Base-by-base conservation (phyloP, 2,329 filamentous ascomycete species). In the Talaromyces sp. region DNA sequence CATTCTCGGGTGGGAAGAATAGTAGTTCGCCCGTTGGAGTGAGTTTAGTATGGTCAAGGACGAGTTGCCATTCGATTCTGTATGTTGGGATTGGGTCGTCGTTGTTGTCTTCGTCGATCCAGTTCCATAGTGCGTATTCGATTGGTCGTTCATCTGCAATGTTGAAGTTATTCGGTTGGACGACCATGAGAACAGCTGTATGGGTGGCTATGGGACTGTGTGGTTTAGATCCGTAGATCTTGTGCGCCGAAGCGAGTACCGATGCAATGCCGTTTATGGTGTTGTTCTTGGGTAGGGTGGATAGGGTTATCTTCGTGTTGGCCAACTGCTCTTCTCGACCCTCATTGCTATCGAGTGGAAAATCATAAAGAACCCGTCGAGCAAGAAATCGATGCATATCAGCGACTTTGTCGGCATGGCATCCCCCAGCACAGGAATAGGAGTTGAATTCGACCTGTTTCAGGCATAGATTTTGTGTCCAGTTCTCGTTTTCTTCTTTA, bases 391-490 rank as follows among this genome's bases (percentile, higher is more conserved):
- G 73, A 71, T 83, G 80, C 80, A 82, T 81, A 22, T 74, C 69
- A 11, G 72, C 76, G 3, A 77, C 74, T 47, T 73, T 76, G 47
- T 78, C 76, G 22, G 77, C 75, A 67, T 82, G 80, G 1, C 72
- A 70, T 1, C 73, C 78, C 1, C 80, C 80, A 15, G 80, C 77
- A 54, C 76, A 77, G 6, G 79, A 79, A 65, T 78, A 79, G 0
- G 79, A 78, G 66, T 83, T 82, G 69, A 82, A 78, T 65, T 82
- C 80, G 10, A 83, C 79, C 70, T 82, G 81, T 69, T 79, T 81
- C 45, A 82, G 69, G 5, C 47, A 64, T 1, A 68, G 45, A 19
- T 66, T 52, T 5, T 22, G 35, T 11, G 41, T 47, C 64, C 59
- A 62, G 8, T 49, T 39, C 2, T 56, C 41, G 22, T 58, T 22